Base-by-base conservation (phyloP, 495 filamentous ascomycete genomes). In the Tuber calosporum region DNA sequence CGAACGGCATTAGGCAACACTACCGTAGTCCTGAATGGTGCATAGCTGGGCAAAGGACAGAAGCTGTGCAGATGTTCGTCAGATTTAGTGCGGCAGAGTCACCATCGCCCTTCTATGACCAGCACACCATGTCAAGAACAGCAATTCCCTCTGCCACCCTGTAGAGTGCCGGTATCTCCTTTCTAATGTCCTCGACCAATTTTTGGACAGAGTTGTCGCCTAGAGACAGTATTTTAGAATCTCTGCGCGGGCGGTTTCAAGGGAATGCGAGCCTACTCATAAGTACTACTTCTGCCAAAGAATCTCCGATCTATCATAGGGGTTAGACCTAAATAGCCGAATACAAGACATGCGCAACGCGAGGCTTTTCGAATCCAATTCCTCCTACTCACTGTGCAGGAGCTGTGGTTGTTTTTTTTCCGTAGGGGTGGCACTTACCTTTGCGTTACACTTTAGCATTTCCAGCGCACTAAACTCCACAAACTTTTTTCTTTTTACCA, bases 391-490 rank as follows among this genome's bases (percentile, higher is more conserved):
- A 9, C 7, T 22, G 13, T 53, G 40, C 17, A 9, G 19, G 67
- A 68, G 76, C 73, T 78, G 82, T 83, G 75, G 83, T 83, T 66
- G 70, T 84, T 85, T 71, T 75, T 62, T 62, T 62, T 62, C 4
- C 3, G 53, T 30, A 62, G 43, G 43, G 48, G n/a, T 38, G 20
- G 45, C 38, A 36, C 43, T 66, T 72, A 81, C 79, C 75, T 79
- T 82, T 69, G 76, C 75, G 67, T 82, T 82, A 20, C 80, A 84
- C 79, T 97, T 93, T 75, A 96, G 85, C 11, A 97, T 85, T 68
- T 91, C 88, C 19, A 97, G 80, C 0, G 95, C 98, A 79, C 93
- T 91, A 79, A 93, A 97, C 81, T 96, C 91, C 67, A 94, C 87
- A 70, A 86, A 86, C 40, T 87, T 89, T 78, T 89, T 93, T 81